A percentile compares a stretch with the other conserved stretches of the same genome.
These are phyloP conservation scores for Metschnikowia amazonensis DNA, from an alignment of 805 yeast genomes.

Conservation along the genomic window DNA sequence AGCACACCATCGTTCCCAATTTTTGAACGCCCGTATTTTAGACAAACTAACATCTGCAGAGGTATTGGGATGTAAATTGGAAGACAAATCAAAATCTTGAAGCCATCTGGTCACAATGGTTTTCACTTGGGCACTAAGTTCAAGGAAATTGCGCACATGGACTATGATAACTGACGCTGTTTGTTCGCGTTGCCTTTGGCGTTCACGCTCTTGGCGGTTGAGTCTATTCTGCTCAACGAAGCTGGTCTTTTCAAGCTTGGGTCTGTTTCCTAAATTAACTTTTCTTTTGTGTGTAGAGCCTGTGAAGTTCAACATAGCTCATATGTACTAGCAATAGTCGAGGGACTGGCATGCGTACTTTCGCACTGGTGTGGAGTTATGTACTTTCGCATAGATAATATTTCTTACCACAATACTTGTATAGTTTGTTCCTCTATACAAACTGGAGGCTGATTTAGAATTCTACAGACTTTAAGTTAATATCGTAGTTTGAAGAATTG, in stretches of 20 bases:
- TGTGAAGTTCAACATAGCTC: slow-evolving; percentile 51
- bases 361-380: neutral
- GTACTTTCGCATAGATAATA: neutral
- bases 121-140: slow-evolving; percentile 25
- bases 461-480: too few relatives aligned
- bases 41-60: neutral
- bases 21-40: neutral
- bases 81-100: neutral
- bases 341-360: neutral
- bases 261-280: slow-evolving; percentile 59
- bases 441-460: too few relatives aligned
- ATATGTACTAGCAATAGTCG: neutral
- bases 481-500: too few relatives aligned
- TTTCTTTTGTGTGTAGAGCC: slow-evolving; percentile 62
- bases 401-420: too few relatives aligned
- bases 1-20: slow-evolving; percentile 19
- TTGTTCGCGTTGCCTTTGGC: slow-evolving; percentile 43
- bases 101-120: slow-evolving; percentile 19
- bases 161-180: slow-evolving; percentile 53
- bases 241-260: slow-evolving; percentile 18
- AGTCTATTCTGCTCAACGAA: slow-evolving; percentile 60
- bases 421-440: too few relatives aligned
- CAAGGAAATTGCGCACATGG: slow-evolving; percentile 40
- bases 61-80: neutral
- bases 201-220: slow-evolving; percentile 65